Evolutionary conservation across 306 rosid species (phyloP), one percentile per base, ranked within the genome.

Genomic region (Acacia confusa): DNA sequence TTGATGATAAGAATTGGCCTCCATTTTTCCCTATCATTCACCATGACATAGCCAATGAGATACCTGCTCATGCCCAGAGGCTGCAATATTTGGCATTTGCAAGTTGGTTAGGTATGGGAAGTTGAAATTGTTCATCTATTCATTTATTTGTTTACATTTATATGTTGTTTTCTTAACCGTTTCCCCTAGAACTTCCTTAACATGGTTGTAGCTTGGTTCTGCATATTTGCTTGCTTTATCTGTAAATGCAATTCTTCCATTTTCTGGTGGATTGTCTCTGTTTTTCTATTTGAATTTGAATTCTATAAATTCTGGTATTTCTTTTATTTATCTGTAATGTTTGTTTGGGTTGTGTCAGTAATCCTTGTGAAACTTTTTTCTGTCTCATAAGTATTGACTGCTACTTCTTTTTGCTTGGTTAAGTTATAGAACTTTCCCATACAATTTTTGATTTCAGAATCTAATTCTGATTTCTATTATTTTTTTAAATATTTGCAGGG

Each of bases 41-140:
- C 87, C 99, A 95, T 86, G 99, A 95, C 90, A 93, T 96, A 81
- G 89, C 98, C 78, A 93, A 92, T 76, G 99, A 96, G 84, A 96
- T 96, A 84, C 99, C 98, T 7, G 90, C 88, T 78, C 97, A 96
- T 85, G 99, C 97, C 76, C 99, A 96, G 87, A 93, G 81, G 85
- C 86, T 96, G 80, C 99, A 96, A 84, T 96, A 96, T 87, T 83
- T 91, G 89, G 99, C 99, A 78, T 96, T 96, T 83, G 99, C 97
- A 43, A 93, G 99, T 85, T 96, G 99, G 99, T 79, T 96, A 85
- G 99, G 99, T 95, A 91, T 67, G 86, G 32, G 44, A 24, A 70
- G 68, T 71, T 82, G 69, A 44, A 53, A 25, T 1, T 36, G 15
- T 67, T 67, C 13, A 40, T 25, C 4, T 17, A 17, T 67, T 67